Conservation (phyloP, 225 moss, liverwort and hornwort genomes). For the Anthoceros angustus region DNA sequence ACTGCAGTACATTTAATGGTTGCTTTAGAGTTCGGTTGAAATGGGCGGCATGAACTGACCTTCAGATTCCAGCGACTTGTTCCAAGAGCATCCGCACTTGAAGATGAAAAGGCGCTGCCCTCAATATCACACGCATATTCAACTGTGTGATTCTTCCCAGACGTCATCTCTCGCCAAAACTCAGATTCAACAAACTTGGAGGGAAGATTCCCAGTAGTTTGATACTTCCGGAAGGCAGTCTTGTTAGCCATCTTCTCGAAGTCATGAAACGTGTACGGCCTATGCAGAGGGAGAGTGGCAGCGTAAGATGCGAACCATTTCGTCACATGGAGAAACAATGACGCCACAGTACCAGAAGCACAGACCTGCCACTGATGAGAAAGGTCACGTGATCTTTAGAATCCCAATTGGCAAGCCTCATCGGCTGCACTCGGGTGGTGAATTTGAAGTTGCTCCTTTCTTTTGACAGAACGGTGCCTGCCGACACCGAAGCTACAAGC, state of each 20-base stretch:
- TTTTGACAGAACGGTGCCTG: slow-evolving; percentile 22
- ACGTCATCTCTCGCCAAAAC: slow-evolving; percentile 28
- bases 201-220: slow-evolving; percentile 21
- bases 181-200: slow-evolving; percentile 24
- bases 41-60: not conserved
- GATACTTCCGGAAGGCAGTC: slow-evolving; percentile 17
- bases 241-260: slow-evolving; percentile 38
- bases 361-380: slow-evolving; percentile 23
- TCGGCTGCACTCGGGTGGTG: slow-evolving; percentile 25
- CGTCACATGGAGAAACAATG: not conserved
- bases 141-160: slow-evolving; percentile 20
- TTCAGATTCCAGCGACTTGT: slow-evolving; percentile 32
- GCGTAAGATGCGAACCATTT: not conserved
- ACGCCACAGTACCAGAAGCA: not conserved
- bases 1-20: not conserved
- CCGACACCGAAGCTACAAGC: slow-evolving; percentile 18
- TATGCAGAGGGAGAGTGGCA: not conserved
- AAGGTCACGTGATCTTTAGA: slow-evolving; percentile 25
- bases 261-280: slow-evolving; percentile 23
- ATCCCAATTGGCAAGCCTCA: slow-evolving; percentile 36
- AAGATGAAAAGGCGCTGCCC: slow-evolving; percentile 30
- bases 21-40: not conserved
- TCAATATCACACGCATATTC: slow-evolving; percentile 34
- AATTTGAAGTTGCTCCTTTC: slow-evolving; percentile 30
- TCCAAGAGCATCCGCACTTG: slow-evolving; percentile 15